Percentiles rank a stretch among this genome's conserved stretches.
Conservation (phyloP, 805 yeast species). For the Metschnikowia shivogae region DNA sequence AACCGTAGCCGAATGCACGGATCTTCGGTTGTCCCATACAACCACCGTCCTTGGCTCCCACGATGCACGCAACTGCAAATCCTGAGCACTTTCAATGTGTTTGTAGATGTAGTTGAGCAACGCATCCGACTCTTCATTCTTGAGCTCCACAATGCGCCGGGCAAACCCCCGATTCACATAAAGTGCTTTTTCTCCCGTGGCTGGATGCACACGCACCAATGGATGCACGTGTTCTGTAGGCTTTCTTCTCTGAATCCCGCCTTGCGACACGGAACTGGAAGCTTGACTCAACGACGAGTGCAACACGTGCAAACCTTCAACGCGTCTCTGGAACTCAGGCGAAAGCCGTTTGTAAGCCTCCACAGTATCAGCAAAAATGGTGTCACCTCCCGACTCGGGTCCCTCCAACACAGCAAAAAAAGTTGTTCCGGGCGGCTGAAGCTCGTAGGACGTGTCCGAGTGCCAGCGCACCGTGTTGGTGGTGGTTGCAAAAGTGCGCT, state of each 20-base stretch:
- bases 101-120: conserved; percentile 29
- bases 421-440: conserved; percentile 33
- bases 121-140: conserved; percentile 30
- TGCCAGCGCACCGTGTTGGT: conserved; percentile 35
- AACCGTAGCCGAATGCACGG: conserved; percentile 32
- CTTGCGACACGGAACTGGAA: conserved; percentile 22
- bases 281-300: conserved; percentile 35
- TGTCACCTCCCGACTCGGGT: conserved; percentile 38
- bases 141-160: conserved; percentile 32
- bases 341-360: conserved; percentile 36
- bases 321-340: conserved; percentile 30
- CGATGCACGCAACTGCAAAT: conserved; percentile 33
- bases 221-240: conserved; percentile 35
- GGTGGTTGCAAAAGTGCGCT: conserved; percentile 24
- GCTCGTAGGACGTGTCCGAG: conserved; percentile 34
- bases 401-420: conserved; percentile 34
- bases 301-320: conserved; percentile 31
- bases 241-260: conserved; percentile 32
- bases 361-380: conserved; percentile 34
- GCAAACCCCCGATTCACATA: conserved; percentile 33
- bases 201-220: conserved; percentile 33
- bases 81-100: conserved; percentile 32
- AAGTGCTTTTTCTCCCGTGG: conserved; percentile 28
- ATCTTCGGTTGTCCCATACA: conserved; percentile 34
- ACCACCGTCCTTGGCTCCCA: conserved; percentile 38